Base-by-base conservation (phyloP, 2,329 filamentous ascomycete genomes). In the Periconia macrospinosa region DNA sequence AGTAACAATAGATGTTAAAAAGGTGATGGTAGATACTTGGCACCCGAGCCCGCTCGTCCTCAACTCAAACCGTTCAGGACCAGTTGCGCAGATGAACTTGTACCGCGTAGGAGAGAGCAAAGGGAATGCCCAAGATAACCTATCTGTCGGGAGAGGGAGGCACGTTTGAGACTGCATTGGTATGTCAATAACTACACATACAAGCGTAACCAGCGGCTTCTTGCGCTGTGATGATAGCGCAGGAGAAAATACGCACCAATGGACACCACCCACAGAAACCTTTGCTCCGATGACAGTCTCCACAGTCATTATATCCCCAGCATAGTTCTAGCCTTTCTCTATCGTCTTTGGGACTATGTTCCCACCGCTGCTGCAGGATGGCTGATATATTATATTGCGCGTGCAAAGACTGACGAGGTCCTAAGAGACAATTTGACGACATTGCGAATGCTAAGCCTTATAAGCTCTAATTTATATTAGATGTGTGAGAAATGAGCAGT, bases 201-300 rank as follows among this genome's bases (percentile, higher is more conserved):
- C 2, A 48, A 43, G 20, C 47, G 3, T 47, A 11, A 17, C 41
- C 14, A 35, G 11, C 1, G 6, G 23, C 23, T 27, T 3, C 23
- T 27, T 27, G 8, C 8, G 3, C 23, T 27, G 23, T 27, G 23
- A 27, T 27, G 23, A 27, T 8, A 27, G 8, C 8, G 23, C n/a
- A 27, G 8, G 8, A 27, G 8, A 27, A 8, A 27, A 27, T 27
- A 71, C 73, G 61, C 56, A 76, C 74, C 35, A 72, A 72, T 1
- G 76, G 71, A 62, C 77, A 79, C 77, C 77, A 79, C 19, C 76
- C 76, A 56, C 77, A 79, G 44, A 60, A 60, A 0, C 65, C 69
- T 6, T 68, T 54, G 52, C 67, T 71, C 8, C 68, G 57, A 57
- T 72, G 69, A 30, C 71, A 74, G 50, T 74, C 71, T 5, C 71